Evolutionary conservation across 768 basidiomycete species (phyloP), one percentile per base, ranked within the genome.

Genomic region (Mycena filopes): DNA sequence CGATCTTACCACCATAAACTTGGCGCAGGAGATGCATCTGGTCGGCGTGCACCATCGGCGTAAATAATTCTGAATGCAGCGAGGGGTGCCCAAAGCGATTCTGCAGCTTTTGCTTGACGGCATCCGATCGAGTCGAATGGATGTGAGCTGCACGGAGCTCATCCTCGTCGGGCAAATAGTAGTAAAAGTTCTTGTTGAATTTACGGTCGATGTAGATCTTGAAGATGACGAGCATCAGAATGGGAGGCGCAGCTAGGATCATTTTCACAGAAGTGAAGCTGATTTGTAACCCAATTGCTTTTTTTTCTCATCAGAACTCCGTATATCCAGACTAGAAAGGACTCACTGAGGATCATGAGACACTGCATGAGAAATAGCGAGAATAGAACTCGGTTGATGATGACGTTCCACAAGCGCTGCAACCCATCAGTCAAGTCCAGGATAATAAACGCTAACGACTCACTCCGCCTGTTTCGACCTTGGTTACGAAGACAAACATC

Each of bases 31-130:
- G 46, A 2, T 42, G 41, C 65, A 67, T 65, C 47, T 68, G 64
- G 33, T 71, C 65, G 13, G 64, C 85, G 64, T 89, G 90, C 16
- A 91, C 73, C 87, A 90, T 87, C 0, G 89, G 90, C 16, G 87
- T 89, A 73, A 91, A 88, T 57, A 93, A 80, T 54, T 92, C 88
- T 9, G 82, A 75, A 56, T 91, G 86, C 31, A 96, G 80, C 15
- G 92, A 89, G 1, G 95, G 93, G 74, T 96, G 93, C 1, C 92
- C 89, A 80, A 95, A 96, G 26, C 94, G 88, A 71, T 87, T 88
- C 78, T 86, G 86, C 40, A 96, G 85, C 38, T 89, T 86, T 67
- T 87, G 79, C 43, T 84, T 82, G n/a, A 78, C 76, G 26, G 79
- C 79, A 70, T 94, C 93, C 1, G 82, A 80, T 36, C 85, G 84